These are phyloP conservation scores for Volutella citrinella DNA, from an alignment of 2,329 filamentous ascomycete genomes.

Conservation along the genomic window DNA sequence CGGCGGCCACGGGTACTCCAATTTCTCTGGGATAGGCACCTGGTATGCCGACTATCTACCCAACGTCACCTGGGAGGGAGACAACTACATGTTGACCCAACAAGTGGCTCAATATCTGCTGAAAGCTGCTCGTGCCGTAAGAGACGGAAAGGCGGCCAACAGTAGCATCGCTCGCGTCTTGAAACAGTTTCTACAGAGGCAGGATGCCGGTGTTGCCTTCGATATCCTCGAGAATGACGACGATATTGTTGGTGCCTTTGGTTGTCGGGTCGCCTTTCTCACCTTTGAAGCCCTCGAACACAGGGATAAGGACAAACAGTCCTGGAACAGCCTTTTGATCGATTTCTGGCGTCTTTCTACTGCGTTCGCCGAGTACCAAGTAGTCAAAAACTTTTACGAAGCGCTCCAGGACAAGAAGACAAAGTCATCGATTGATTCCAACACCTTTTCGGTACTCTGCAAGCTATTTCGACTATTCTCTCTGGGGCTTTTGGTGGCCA, in stretches of 20 bases:
- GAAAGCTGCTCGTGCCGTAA: conserved; percentile 69
- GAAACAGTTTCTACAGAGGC: conserved; percentile 58
- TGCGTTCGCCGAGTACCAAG: conserved; percentile 72
- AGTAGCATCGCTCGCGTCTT: conserved; percentile 52
- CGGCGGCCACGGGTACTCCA: conserved; percentile 74
- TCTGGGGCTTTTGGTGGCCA: conserved; percentile 60
- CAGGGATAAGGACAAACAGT: conserved; percentile 70
- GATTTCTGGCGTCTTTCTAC: conserved; percentile 76
- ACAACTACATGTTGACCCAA: conserved; percentile 81
- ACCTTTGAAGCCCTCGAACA: conserved; percentile 75
- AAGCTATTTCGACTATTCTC: conserved; percentile 82
- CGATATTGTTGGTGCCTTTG: conserved; percentile 71
- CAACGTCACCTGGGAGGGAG: conserved; percentile 69
- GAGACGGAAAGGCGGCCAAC: conserved; percentile 53
- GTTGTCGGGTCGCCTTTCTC: conserved; percentile 70
- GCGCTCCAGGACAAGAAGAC: conserved; percentile 43
- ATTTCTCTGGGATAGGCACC: conserved; percentile 71
- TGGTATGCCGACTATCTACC: conserved; percentile 77
- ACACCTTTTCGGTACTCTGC: conserved; percentile 57
- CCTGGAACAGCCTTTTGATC: conserved; percentile 74
- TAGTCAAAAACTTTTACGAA: conserved; percentile 69
- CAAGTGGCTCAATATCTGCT: conserved; percentile 75
- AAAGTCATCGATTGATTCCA: conserved; percentile 51
- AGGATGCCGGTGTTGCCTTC: conserved; percentile 70
- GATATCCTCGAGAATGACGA: conserved; percentile 68